Evolutionary conservation across 306 rosid genomes (phyloP), one percentile per base, ranked within the genome.

Genomic region (Prunus dulcis): DNA sequence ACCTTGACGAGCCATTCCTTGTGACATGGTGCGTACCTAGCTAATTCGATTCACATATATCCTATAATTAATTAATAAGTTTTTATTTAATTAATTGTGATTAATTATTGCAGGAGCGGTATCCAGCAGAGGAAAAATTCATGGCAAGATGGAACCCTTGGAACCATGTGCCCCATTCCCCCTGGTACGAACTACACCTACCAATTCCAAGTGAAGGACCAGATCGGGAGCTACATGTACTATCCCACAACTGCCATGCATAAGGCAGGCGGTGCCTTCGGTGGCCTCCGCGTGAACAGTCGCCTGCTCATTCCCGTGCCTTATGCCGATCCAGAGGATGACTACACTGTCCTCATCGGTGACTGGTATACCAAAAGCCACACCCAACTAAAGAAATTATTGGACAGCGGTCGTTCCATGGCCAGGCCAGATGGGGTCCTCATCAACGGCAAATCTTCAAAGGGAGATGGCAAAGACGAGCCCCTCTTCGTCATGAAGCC

Each of bases 301-400:
- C 89, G 98, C 3, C 67, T 81, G 9, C 76, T 90, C 13, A 92
- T 94, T 49, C 98, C 98, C 0, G 97, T 94, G 25, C 98, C 98
- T 0, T 94, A 91, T 12, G 82, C 89, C 0, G 90, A 85, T 51
- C 98, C 98, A 0, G 96, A 90, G 58, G 98, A 91, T 20, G 98
- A 94, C 32, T 92, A 90, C 87, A 92, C 96, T 2, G 89, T 90
- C 58, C 79, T 91, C 25, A 78, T 85, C 2, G 96, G 96, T 3
- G 98, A 94, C 32, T 94, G 98, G 98, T 89, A 78, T 81, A 80
- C 86, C 76, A 91, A 94, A 85, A 86, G 89, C 64, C 97, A 94
- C 83, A 0, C 79, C 18, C 0, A 75, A 41, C 88, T 94, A 0
- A 75, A 13, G 55, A 75, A 86, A 2, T 20, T 80, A 9, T 64